These are phyloP conservation scores for Aspergillus ellipticus DNA, from an alignment of 495 filamentous ascomycete species.

Conservation along the genomic window DNA sequence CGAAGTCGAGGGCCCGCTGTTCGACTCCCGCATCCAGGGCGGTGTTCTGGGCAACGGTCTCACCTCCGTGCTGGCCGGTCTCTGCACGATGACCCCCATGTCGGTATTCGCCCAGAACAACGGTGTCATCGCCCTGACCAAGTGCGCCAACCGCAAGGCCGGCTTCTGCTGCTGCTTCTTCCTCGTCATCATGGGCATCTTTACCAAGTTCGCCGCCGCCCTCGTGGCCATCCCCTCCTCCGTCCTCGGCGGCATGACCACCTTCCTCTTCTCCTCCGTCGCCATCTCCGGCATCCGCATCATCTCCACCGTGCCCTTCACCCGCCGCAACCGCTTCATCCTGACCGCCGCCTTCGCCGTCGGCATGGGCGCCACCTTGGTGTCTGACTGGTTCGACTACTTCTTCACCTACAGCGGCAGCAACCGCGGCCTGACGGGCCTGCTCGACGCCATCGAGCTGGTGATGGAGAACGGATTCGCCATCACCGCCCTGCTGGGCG, in stretches of 20 bases:
- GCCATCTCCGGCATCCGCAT: slow-evolving; percentile 85
- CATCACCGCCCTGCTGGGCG: slow-evolving; percentile 65
- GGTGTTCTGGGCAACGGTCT: slow-evolving; percentile 75
- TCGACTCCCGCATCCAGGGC: slow-evolving; percentile 88
- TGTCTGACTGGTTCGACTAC: slow-evolving; percentile 70
- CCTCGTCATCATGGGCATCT: slow-evolving; percentile 83
- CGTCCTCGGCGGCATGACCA: slow-evolving; percentile 90
- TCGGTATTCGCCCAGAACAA: slow-evolving; percentile 85
- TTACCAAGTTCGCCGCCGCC: slow-evolving; percentile 88
- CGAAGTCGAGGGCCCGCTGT: slow-evolving; percentile 72
- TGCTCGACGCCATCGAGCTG: slow-evolving; percentile 77
- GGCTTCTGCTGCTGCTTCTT: slow-evolving; percentile 78
- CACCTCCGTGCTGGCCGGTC: slow-evolving; percentile 73
- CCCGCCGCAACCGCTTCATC: slow-evolving; percentile 82
- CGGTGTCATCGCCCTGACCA: slow-evolving; percentile 83
- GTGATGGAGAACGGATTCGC: slow-evolving; percentile 69
- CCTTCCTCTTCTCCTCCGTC: slow-evolving; percentile 82
- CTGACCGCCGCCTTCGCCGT: slow-evolving; percentile 73
- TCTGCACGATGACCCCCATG: slow-evolving; percentile 85
- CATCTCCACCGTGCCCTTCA: slow-evolving; percentile 73
- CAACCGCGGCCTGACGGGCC: slow-evolving; percentile 68
- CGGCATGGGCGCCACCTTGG: slow-evolving; percentile 77
- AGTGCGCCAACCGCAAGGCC: slow-evolving; percentile 84
- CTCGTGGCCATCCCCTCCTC: slow-evolving; percentile 77
- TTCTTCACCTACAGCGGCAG: slow-evolving; percentile 72